Percentiles rank a stretch among this genome's conserved stretches.
Evolutionary conservation across 352 stramenopile species (phyloP).

Genomic region (Thalassiosira mediterranea): DNA sequence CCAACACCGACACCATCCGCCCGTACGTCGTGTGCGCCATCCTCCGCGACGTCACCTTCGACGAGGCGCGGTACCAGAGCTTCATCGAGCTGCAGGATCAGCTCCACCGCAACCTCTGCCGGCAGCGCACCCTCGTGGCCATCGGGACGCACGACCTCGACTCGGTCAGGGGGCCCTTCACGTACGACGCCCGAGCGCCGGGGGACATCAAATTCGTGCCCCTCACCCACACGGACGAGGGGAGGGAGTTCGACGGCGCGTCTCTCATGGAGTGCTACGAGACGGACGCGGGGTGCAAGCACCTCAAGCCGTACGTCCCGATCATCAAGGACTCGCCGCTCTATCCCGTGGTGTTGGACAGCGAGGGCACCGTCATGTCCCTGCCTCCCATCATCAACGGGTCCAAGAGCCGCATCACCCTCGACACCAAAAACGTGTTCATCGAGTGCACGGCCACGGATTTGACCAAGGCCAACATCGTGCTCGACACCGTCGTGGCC

Average conservation of each 20-base stretch:
- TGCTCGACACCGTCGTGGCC: constrained; percentile 98
- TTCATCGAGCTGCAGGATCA: constrained; percentile 99
- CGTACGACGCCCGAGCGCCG: constrained; percentile 90
- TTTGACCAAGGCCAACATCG: constrained; percentile 99
- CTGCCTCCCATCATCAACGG: constrained; percentile 99
- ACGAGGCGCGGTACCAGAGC: constrained; percentile 94
- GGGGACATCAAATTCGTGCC: constrained; percentile 96
- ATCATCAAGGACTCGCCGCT: constrained; percentile 99
- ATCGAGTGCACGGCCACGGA: constrained; percentile 99
- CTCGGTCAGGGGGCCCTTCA: constrained; percentile 92
- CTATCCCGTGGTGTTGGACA: constrained; percentile 98
- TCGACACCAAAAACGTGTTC: constrained; percentile 98
- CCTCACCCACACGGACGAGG: constrained; percentile 85
- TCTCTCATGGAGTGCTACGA: constrained; percentile 95
- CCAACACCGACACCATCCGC: constrained; percentile 91
- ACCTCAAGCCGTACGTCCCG: constrained; percentile 98
- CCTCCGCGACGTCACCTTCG: constrained; percentile 95
- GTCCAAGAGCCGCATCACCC: constrained; percentile 94
- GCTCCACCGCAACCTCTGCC: constrained; percentile 99
- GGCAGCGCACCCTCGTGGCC: constrained; percentile 97
- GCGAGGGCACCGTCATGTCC: constrained; percentile 94
- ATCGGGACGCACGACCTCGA: constrained; percentile 99
- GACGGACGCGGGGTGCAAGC: constrained; percentile 93
- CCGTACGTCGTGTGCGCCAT: constrained; percentile 98
- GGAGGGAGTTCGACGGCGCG: constrained; percentile 90